These are phyloP conservation scores for Immersiella caudata DNA, from an alignment of 495 filamentous ascomycete species.

Conservation along the genomic window DNA sequence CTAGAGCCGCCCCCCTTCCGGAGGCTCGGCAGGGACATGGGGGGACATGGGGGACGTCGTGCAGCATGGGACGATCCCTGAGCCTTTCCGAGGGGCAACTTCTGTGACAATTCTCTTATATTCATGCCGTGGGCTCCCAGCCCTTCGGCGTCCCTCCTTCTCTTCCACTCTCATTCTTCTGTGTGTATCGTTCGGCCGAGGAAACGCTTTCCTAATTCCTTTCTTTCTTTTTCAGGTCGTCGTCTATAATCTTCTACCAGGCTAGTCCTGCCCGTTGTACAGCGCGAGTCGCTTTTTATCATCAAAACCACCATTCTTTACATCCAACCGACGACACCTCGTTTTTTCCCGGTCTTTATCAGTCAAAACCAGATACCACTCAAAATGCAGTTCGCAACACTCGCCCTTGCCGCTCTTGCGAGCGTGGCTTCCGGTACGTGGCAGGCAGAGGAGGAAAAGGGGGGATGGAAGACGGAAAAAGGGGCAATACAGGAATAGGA, in stretches of 20 bases:
- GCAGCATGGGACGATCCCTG: constrained; percentile 36
- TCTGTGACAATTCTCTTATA: constrained; percentile 30
- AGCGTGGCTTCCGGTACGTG: constrained; percentile 49
- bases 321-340: constrained; percentile 26
- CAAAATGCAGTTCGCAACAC: constrained; percentile 58
- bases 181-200: constrained; percentile 13
- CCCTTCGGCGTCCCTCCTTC: constrained; percentile 27
- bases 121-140: constrained; percentile 31
- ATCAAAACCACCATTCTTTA: constrained; percentile 35
- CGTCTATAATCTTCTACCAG: constrained; percentile 42
- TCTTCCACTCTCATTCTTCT: constrained; percentile 33
- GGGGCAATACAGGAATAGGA: neutral
- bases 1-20: constrained; percentile 24
- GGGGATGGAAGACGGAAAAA: constrained; percentile 3
- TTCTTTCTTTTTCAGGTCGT: constrained; percentile 30
- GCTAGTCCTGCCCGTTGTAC: constrained; percentile 47
- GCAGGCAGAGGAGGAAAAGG: neutral
- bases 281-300: constrained; percentile 55
- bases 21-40: constrained; percentile 20
- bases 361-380: constrained; percentile 23
- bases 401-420: constrained; percentile 50
- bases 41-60: constrained; percentile 10
- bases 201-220: constrained; percentile 23
- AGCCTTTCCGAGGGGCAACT: constrained; percentile 24
- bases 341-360: constrained; percentile 15